These are phyloP conservation scores for Neonectria sp. DNA, from an alignment of 2,329 filamentous ascomycete genomes.

Conservation along the genomic window DNA sequence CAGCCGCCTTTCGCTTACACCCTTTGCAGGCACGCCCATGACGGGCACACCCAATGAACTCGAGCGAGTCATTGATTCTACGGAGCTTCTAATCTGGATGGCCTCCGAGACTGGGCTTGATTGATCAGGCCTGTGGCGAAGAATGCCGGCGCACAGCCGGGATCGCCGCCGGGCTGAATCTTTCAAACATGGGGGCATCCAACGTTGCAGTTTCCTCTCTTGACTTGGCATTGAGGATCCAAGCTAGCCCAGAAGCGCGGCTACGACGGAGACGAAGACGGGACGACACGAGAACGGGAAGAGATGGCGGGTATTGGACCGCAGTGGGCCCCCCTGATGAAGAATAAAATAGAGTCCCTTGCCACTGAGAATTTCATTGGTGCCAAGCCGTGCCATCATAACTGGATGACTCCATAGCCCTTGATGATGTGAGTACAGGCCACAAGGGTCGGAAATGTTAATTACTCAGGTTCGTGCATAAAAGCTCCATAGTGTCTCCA, in stretches of 20 bases:
- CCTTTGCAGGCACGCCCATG: conserved; percentile 2
- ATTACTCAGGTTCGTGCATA: neutral
- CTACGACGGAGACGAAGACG: neutral
- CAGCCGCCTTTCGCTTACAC: conserved; percentile 17
- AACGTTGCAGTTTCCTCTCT: conserved; percentile 1
- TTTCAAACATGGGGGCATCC: neutral
- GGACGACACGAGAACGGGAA: neutral
- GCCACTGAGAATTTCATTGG: conserved; percentile 7
- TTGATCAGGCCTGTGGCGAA: conserved; percentile 4
- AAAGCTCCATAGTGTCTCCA: neutral
- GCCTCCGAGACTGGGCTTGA: neutral
- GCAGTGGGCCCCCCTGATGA: neutral
- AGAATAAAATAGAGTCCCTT: neutral
- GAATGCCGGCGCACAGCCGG: conserved; percentile 8
- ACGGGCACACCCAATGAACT: neutral
- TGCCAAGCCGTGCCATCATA: neutral
- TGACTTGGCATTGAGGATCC: neutral
- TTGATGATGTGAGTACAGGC: neutral
- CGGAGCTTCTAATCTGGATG: neutral
- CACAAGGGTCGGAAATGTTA: neutral
- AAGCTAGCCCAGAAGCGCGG: neutral
- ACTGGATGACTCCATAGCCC: conserved; percentile 3
- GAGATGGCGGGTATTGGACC: neutral
- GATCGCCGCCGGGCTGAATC: conserved; percentile 6
- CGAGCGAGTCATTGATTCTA: neutral